Evolutionary conservation across 1,284 basidiomycete species (phyloP).

Genomic region (Apiotrichum brassicae): DNA sequence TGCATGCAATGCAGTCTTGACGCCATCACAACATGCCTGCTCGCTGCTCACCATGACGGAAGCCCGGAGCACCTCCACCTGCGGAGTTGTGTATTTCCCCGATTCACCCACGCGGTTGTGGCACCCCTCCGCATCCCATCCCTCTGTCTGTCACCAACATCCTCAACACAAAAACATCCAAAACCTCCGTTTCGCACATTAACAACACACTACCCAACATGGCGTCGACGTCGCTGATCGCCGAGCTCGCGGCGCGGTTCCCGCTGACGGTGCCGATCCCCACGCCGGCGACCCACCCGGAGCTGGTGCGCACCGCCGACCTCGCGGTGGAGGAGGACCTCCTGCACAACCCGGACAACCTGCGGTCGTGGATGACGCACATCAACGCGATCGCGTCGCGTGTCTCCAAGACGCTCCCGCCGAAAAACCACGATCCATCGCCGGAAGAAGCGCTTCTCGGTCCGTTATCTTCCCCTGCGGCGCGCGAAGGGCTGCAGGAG

Average conservation of each 20-base stretch:
- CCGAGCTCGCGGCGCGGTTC: conserved; percentile 51
- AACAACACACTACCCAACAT: conserved; percentile 14
- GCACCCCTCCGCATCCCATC: background rate
- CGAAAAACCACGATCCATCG: conserved; percentile 26
- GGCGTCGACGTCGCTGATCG: conserved; percentile 28
- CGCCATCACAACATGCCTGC: no score
- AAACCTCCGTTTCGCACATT: background rate
- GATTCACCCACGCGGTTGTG: background rate
- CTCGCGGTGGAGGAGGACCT: conserved; percentile 90
- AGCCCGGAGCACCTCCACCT: conserved; percentile 1
- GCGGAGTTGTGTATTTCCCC: background rate
- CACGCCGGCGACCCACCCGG: conserved; percentile 66
- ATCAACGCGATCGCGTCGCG: conserved; percentile 68
- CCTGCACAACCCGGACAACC: conserved; percentile 83
- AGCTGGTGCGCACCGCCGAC: conserved; percentile 70
- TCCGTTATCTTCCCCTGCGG: conserved; percentile 60
- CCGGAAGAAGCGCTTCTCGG: conserved; percentile 45
- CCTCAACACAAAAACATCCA: background rate
- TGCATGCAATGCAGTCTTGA: no score
- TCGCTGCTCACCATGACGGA: no score
- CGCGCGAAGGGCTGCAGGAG: conserved; percentile 70
- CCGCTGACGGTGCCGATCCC: conserved; percentile 81
- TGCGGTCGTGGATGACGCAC: conserved; percentile 85
- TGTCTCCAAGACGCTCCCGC: conserved; percentile 56
- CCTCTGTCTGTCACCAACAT: no score